These are phyloP conservation scores for Entophlyctis luteolus DNA, from an alignment of 192 early-diverging fungal species.

Conservation along the genomic window DNA sequence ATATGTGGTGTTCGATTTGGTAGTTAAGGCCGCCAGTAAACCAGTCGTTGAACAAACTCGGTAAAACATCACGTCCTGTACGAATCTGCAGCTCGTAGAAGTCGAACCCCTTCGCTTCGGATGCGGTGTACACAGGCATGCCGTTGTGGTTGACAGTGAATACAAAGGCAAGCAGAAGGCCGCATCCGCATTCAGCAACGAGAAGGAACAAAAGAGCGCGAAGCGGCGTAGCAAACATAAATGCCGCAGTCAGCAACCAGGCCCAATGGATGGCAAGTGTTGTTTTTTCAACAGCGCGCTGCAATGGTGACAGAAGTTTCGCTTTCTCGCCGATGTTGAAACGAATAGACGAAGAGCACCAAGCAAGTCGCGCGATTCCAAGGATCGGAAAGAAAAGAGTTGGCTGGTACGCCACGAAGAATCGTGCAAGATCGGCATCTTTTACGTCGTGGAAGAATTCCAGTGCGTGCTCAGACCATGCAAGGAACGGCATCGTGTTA, in stretches of 20 bases:
- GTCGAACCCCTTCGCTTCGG: conserved; percentile 62
- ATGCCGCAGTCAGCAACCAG: conserved; percentile 61
- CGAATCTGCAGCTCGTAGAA: conserved; percentile 72
- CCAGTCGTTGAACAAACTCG: conserved; percentile 66
- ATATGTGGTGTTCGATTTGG: conserved; percentile 87
- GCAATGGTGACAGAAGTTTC: conserved; percentile 42
- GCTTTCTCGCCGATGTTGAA: conserved; percentile 40
- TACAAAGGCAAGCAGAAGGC: conserved; percentile 68
- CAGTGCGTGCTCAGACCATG: conserved; percentile 65
- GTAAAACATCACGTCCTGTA: conserved; percentile 73
- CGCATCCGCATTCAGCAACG: conserved; percentile 62
- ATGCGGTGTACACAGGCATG: conserved; percentile 71
- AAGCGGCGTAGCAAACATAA: conserved; percentile 36
- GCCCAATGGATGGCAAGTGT: conserved; percentile 63
- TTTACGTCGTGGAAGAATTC: conserved; percentile 49
- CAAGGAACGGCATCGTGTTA: conserved; percentile 72
- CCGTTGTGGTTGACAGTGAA: conserved; percentile 83
- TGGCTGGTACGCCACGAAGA: conserved; percentile 59
- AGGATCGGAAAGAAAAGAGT: conserved; percentile 69
- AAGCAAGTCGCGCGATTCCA: conserved; percentile 69
- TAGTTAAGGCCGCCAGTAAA: conserved; percentile 79
- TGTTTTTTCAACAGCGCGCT: conserved; percentile 46
- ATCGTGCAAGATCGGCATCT: conserved; percentile 49
- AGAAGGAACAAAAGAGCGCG: conserved; percentile 56
- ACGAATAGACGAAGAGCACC: conserved; percentile 63